A percentile compares a stretch with the other conserved stretches of the same genome.
phyloP scores from a whole-genome alignment of 139 green algal genomes.

The Ettlia oleoabundans region DNA sequence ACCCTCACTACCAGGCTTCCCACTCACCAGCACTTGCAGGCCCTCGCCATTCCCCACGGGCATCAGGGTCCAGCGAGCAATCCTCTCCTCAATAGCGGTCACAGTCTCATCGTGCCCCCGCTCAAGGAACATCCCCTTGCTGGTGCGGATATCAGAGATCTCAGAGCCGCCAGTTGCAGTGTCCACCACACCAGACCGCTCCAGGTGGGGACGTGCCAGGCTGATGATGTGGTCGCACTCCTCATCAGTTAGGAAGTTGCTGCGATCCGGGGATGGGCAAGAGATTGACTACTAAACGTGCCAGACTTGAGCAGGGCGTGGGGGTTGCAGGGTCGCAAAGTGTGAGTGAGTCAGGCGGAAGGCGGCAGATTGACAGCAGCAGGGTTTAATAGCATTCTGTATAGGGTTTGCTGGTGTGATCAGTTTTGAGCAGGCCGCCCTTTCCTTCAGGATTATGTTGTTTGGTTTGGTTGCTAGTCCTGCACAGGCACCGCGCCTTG shows the following conservation, averaged over 20 bases:
- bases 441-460: too few species aligned
- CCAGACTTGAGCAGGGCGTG: too few species aligned
- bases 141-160: conserved; percentile 51
- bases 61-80: conserved; percentile 55
- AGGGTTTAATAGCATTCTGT: too few species aligned
- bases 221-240: conserved; percentile 23
- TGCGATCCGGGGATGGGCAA: too few species aligned
- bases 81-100: conserved; percentile 50
- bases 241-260: conserved; percentile 11
- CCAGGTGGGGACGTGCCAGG: conserved; percentile 34
- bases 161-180: conserved; percentile 35
- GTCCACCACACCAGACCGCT: conserved; percentile 51
- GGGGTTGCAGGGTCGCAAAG: neutral
- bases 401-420: too few species aligned
- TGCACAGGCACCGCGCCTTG: too few species aligned
- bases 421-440: too few species aligned
- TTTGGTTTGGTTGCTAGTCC: too few species aligned
- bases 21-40: conserved; percentile 48
- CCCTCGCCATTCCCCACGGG: conserved; percentile 57
- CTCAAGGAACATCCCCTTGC: conserved; percentile 29
- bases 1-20: too few species aligned
- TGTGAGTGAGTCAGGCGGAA: too few species aligned
- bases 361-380: too few species aligned
- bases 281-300: too few species aligned
- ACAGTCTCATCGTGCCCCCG: conserved; percentile 40